Evolutionary conservation across 2,329 filamentous ascomycete species (phyloP), one percentile per base, ranked within the genome.

Genomic region (Arthrobotrys musiformis): DNA sequence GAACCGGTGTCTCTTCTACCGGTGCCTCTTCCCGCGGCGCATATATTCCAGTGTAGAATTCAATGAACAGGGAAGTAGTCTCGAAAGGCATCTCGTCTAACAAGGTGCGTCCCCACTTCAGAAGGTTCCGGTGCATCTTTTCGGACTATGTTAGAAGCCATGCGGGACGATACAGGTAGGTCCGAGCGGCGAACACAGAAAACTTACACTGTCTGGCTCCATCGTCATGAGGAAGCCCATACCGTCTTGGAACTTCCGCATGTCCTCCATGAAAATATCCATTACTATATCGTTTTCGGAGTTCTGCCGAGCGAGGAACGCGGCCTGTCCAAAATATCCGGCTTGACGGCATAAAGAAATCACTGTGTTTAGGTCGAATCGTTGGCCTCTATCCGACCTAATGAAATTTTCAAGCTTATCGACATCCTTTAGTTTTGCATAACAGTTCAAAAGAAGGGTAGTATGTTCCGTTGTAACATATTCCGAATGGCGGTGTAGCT

Each of bases 321-420:
- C 95, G 13, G 95, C 95, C 85, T 99, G 96, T 75, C 98, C 94
- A 81, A 91, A 97, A 83, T 99, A 99, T 0, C 95, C 94, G 9
- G 94, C 95, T 84, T 99, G 95, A 28, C 96, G 89, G 82, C 95
- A 99, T 93, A 99, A 97, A 1, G 91, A 90, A 79, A 99, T 99
- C 13, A 95, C 95, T 0, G 95, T 99, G 80, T 99, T 95, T 1
- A 98, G 87, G 82, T 99, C 95, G 81, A 99, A 99, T 81, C 96
- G 97, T 46, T 97, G 88, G 81, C 97, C 94, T 1, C 92, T 93
- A 0, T 94, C 94, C 28, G 93, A 94, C 56, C 61, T 78, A 84
- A 99, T 99, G 80, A 99, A 99, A 24, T 92, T 91, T 82, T 99
- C 94, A 5, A 99, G 87, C 84, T 99, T 99, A 70, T 93, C 92